Percentiles rank a stretch among this genome's conserved stretches.
phyloP scores from a whole-genome alignment of 164 flowering plant species.

The Vitis cinerea region DNA sequence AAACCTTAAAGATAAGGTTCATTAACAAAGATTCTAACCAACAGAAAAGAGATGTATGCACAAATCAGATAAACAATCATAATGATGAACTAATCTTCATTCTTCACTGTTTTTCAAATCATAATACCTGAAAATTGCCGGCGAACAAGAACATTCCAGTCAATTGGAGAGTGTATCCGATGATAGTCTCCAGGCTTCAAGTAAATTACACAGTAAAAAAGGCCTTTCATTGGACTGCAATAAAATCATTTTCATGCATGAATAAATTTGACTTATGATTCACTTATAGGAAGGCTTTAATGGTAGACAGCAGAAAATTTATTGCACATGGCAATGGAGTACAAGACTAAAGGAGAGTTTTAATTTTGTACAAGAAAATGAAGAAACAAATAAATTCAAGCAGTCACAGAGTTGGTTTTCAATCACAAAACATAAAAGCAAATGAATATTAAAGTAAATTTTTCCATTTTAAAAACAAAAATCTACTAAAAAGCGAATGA shows the following conservation, averaged over 20 bases:
- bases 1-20: too few species aligned
- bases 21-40: too few species aligned
- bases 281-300: neutral
- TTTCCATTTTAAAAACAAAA: too few species aligned
- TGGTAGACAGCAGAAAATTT: neutral
- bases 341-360: too few species aligned
- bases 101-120: neutral
- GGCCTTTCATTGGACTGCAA: slow-evolving; percentile 87
- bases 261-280: neutral
- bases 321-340: too few species aligned
- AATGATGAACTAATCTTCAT: neutral
- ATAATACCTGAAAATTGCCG: slow-evolving; percentile 84
- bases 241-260: slow-evolving; percentile 10
- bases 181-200: slow-evolving; percentile 94
- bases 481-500: too few species aligned
- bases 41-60: neutral
- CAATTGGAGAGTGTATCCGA: slow-evolving; percentile 87
- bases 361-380: too few species aligned
- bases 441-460: too few species aligned
- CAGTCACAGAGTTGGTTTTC: too few species aligned
- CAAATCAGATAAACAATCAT: neutral
- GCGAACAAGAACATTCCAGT: slow-evolving; percentile 77
- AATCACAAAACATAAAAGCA: too few species aligned
- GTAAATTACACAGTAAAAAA: slow-evolving; percentile 93
- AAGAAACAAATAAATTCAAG: too few species aligned